Evolutionary conservation across 1,284 basidiomycete species (phyloP).

Genomic region (Cryptococcus depauperatus): DNA sequence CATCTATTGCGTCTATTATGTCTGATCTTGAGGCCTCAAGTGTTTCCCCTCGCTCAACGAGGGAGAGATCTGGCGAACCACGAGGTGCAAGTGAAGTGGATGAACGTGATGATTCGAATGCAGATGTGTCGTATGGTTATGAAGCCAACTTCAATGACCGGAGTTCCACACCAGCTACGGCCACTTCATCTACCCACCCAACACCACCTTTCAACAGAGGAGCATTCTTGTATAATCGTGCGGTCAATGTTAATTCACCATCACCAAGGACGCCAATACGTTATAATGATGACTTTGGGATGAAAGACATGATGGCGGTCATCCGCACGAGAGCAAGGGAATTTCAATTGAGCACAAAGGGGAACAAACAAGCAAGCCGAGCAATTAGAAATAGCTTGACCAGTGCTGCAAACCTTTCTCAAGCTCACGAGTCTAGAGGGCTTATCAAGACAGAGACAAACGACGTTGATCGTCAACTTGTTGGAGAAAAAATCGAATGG

Average conservation of each 20-base stretch:
- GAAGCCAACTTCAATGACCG: conserved; percentile 12
- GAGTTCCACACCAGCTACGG: conserved; percentile 37
- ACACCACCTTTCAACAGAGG: conserved; percentile 24
- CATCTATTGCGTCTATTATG: conserved; percentile 42
- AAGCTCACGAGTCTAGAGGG: not conserved
- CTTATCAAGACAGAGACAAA: not conserved
- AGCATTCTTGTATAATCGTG: conserved; percentile 15
- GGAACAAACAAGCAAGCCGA: not conserved
- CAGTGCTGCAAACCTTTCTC: too few relatives aligned
- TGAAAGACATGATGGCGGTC: conserved; percentile 70
- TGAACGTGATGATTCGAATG: conserved; percentile 5
- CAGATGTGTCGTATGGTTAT: conserved; percentile 1
- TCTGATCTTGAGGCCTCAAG: conserved; percentile 20
- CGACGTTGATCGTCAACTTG: conserved; percentile 58
- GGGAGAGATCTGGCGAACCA: conserved; percentile 1
- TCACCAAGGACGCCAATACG: conserved; percentile 46
- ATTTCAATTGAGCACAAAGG: conserved; percentile 13
- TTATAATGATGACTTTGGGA: conserved; percentile 72
- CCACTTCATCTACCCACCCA: conserved; percentile 30
- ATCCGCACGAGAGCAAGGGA: conserved; percentile 59
- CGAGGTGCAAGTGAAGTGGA: not conserved
- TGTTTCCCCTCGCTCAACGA: conserved; percentile 8
- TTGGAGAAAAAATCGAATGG: conserved; percentile 53
- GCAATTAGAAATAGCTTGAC: not conserved
- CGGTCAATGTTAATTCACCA: conserved; percentile 24